Conservation (phyloP, 441 rosid genomes). For the Pelargonium cotyledonis region DNA sequence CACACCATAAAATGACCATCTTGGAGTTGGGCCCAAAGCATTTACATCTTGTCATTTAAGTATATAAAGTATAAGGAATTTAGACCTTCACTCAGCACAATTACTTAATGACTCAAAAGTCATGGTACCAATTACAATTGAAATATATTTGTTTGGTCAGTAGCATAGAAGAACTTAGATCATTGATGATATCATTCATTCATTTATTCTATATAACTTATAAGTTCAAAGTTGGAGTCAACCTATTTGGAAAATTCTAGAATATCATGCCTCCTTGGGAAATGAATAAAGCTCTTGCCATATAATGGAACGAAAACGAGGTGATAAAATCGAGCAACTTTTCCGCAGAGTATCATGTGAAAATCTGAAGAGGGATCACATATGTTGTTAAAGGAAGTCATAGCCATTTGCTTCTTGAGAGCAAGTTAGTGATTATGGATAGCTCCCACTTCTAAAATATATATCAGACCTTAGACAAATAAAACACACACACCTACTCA, state of each 20-base stretch:
- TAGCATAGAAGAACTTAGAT: not conserved
- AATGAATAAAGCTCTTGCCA: not conserved
- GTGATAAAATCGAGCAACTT: not conserved
- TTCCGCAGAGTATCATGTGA: not conserved
- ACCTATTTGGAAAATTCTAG: not conserved
- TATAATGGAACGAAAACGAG: not conserved
- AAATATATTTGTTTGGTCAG: not conserved
- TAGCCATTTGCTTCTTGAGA: not conserved
- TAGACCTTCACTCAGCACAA: not conserved
- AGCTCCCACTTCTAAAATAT: not conserved
- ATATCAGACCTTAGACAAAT: not conserved
- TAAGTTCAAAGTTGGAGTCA: not conserved
- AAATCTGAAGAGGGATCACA: not conserved
- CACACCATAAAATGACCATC: not conserved
- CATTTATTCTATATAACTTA: not conserved
- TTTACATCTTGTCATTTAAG: conserved; percentile 5
- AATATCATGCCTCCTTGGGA: not conserved
- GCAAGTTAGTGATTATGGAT: not conserved
- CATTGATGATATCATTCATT: not conserved
- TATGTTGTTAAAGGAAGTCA: not conserved
- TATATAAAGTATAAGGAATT: not conserved
- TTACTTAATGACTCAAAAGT: not conserved
- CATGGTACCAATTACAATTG: not conserved
- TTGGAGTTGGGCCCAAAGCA: not conserved
- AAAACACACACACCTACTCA: too few species aligned